phyloP scores from a whole-genome alignment of 1,284 basidiomycete species.

The Phaffia rhodozyma region DNA sequence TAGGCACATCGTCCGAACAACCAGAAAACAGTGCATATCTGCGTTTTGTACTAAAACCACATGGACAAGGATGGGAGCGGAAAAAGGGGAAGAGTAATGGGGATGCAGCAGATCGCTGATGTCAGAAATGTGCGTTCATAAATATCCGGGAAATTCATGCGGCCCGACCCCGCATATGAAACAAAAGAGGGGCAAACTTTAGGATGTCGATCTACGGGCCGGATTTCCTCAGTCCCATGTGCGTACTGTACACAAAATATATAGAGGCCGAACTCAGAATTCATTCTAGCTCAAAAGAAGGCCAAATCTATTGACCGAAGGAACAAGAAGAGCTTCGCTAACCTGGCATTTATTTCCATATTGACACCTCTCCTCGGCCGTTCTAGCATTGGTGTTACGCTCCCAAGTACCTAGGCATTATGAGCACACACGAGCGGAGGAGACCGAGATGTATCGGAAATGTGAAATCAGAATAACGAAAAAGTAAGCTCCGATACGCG shows the following conservation, averaged over 20 bases:
- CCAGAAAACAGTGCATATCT: slow-evolving; percentile 19
- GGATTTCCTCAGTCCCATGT: slow-evolving; percentile 12
- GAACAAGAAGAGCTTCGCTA: not conserved
- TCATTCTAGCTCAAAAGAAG: not conserved
- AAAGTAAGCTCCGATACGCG: too few relatives aligned
- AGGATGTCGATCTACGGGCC: slow-evolving; percentile 15
- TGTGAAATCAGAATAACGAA: too few relatives aligned
- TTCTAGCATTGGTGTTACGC: slow-evolving; percentile 4
- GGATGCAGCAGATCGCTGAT: not conserved
- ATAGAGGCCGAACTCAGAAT: not conserved
- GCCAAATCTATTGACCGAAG: not conserved
- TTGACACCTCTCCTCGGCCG: slow-evolving; percentile 10
- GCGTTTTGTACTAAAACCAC: slow-evolving; percentile 3
- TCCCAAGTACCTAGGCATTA: slow-evolving; percentile 2
- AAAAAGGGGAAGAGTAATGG: not conserved
- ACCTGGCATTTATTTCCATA: slow-evolving; percentile 15
- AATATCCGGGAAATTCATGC: not conserved
- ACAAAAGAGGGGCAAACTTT: slow-evolving; percentile 1
- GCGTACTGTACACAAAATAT: slow-evolving; percentile 5
- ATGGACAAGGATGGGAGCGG: not conserved
- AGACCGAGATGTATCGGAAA: not conserved
- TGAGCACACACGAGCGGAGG: not conserved
- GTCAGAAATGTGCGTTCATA: not conserved
- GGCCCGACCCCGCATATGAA: too few relatives aligned
- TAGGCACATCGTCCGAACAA: slow-evolving; percentile 14